Conservation (phyloP, 768 basidiomycete genomes). For the Lyophyllum atratum region DNA sequence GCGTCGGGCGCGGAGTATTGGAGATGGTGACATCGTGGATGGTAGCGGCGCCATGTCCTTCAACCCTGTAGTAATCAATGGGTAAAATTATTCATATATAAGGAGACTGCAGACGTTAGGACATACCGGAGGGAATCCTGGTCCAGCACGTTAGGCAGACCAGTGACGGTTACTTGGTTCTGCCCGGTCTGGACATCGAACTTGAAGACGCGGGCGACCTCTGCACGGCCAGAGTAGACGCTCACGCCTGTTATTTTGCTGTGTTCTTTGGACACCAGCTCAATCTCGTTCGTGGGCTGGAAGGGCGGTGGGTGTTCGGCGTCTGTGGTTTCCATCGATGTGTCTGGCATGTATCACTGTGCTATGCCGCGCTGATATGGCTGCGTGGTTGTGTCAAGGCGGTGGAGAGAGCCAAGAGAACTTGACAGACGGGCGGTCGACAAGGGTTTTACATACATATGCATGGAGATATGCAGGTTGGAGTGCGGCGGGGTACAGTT, state of each 20-base stretch:
- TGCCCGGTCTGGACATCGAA: conserved; percentile 36
- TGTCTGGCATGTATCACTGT: no score
- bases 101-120: background rate
- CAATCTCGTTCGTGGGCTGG: background rate
- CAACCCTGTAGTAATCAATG: background rate
- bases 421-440: no score
- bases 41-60: background rate
- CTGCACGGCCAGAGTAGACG: conserved; percentile 41
- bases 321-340: no score
- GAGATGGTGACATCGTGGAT: background rate
- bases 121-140: background rate
- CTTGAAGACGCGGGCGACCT: conserved; percentile 40
- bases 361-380: no score
- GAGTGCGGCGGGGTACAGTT: no score
- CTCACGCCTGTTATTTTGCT: conserved; percentile 39
- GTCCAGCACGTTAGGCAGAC: background rate
- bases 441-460: no score
- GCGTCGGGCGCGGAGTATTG: background rate
- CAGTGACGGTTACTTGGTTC: conserved; percentile 29
- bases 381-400: no score
- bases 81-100: background rate
- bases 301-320: no score
- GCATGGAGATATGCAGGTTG: no score
- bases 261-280: background rate
- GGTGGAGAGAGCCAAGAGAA: no score